phyloP scores from a whole-genome alignment of 805 yeast species.

The Sungouiella blattae region DNA sequence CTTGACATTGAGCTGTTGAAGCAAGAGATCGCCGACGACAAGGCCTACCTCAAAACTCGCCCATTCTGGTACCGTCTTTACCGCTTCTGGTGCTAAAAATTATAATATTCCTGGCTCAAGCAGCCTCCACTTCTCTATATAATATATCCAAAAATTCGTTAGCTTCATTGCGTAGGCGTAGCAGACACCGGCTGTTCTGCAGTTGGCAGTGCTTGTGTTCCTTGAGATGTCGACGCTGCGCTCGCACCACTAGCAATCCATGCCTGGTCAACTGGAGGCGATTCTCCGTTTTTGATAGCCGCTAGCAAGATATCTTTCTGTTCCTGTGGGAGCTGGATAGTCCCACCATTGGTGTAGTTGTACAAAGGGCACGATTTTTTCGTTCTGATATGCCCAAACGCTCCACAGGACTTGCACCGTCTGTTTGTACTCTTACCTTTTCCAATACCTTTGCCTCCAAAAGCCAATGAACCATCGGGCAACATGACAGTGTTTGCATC shows the following conservation, averaged over 20 bases:
- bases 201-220: too few species aligned
- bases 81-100: constrained; percentile 26
- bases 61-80: constrained; percentile 26
- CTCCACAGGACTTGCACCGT: constrained; percentile 93
- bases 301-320: constrained; percentile 17
- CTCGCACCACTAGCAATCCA: background rate
- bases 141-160: too few species aligned
- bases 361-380: constrained; percentile 90
- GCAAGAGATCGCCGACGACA: constrained; percentile 34
- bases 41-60: constrained; percentile 20
- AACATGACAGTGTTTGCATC: constrained; percentile 42
- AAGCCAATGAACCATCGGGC: constrained; percentile 43
- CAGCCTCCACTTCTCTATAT: too few species aligned
- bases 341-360: constrained; percentile 31
- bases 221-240: too few species aligned
- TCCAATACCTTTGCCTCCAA: constrained; percentile 67
- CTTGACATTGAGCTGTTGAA: constrained; percentile 35
- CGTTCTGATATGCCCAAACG: constrained; percentile 90
- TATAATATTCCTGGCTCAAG: background rate
- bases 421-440: constrained; percentile 72
- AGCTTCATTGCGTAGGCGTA: too few species aligned
- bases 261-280: background rate
- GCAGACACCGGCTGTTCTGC: too few species aligned
- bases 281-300: constrained; percentile 10
- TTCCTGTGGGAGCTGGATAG: constrained; percentile 16